Evolutionary conservation across 352 stramenopile genomes (phyloP), one percentile per base, ranked within the genome.

Genomic region (Globisporangium okanoganense): DNA sequence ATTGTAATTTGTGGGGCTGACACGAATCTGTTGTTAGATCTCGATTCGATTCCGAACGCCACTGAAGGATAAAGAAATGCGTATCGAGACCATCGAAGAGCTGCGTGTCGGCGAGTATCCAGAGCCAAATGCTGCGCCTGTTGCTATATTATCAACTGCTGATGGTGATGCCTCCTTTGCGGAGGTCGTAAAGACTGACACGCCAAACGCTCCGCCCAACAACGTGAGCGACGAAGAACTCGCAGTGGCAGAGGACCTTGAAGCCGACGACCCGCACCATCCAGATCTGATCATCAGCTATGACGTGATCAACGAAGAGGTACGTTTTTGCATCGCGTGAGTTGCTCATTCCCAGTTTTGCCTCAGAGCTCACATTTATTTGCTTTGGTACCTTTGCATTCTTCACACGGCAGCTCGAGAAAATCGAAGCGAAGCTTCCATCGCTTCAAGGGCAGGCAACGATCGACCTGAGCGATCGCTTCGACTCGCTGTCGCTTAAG

Each of bases 271-370:
- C 47, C 77, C 81, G 5, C 82, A 91, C 41, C 63, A 85, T 64
- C 54, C 88, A 12, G 82, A 92, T 65, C 36, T 89, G 45, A 90
- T 94, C 55, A 56, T 90, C 52, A 94, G 85, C 70, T 94, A 94
- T 70, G 85, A 94, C 56, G 82, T 94, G 56, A 90, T 94, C 18
- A 89, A 85, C 41, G 80, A 94, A 71, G 85, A 94, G 78, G 84
- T 93, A 58, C 56, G 49, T 5, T 45, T 24, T 12, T 56, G 29
- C 16, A 10, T 52, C 16, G 8, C 14, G 36, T 13, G 8, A 27
- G 20, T 13, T 55, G 1, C n/a, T 27, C 16, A 16, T 41, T 36
- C 33, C 36, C 25, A 31, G 31, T 45, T 45, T 45, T 18, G 5
- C 16, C 40, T 9, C 14, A 22, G 7, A 18, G 20, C 12, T 45